Evolutionary conservation across 257 asterid genomes (phyloP), one percentile per base, ranked within the genome.

Genomic region (Capsicum pubescens): DNA sequence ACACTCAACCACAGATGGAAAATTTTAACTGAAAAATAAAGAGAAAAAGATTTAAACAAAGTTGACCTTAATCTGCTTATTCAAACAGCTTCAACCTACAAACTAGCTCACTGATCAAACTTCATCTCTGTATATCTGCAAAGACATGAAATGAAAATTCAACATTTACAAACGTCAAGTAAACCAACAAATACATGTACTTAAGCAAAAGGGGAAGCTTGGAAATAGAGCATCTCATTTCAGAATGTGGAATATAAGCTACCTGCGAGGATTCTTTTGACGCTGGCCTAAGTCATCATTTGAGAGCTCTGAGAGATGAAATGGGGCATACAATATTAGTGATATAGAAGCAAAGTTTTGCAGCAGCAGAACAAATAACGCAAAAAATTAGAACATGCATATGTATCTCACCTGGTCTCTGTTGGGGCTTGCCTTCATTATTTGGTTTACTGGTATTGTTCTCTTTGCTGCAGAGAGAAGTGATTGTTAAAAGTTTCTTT

Each of bases 81-180:
- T 88, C 85, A 89, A 89, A 87, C 85, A 85, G 84, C 80, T 56
- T 85, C 90, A 85, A 63, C 85, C 90, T 17, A 85, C 66, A 86
- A 86, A 70, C 82, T 63, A 87, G 86, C 85, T 94, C 95, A 94
- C 90, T 89, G 93, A 88, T 91, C 97, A 80, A 95, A 95, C 87
- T 93, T 93, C 99, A 95, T 95, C 90, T 93, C 98, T 36, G 98
- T 91, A 86, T 95, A 95, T 93, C 99, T 95, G 95, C 91, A 88
- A 54, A 59, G 70, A 84, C 56, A 11, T 5, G 32, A 17, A 63
- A 39, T 69, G 12, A 78, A 26, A 26, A 67, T 3, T 83, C 13
- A 80, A 6, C 26, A 60, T 50, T 42, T 17, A 36, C 21, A 54
- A 77, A 54, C 32, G 50, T 50, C 55, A 66, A 67, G 19, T 9